Base-by-base conservation (phyloP, 2,329 filamentous ascomycete species). In the Camillea tinctor region DNA sequence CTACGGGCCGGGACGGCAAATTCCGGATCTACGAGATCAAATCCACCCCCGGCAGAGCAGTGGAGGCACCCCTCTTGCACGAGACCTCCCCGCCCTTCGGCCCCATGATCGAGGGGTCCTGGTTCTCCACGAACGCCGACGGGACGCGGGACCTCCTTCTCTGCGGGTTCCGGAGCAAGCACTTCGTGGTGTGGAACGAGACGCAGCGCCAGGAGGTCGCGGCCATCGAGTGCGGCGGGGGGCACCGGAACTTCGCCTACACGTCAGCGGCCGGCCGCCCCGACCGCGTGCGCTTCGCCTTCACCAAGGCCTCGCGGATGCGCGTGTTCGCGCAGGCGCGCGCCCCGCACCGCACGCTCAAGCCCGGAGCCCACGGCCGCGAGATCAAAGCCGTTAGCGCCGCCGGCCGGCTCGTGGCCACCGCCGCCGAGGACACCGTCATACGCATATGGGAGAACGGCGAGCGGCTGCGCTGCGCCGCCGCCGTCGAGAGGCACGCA, bases 181-280 rank as follows among this genome's bases (percentile, higher is more conserved):
- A 86, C 52, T 96, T 98, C 70, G 80, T 96, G 13, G 83, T 94
- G 9, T 95, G 91, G 85, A 91, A 97, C 72, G 87, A 91, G 71
- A 87, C 85, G 0, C 79, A 79, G 1, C 87, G 91, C 60, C 83
- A 86, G 58, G 89, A 94, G 68, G 74, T 94, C 17, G 84, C 89
- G 57, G 82, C 80, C 0, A 81, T 96, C 26, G 88, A 93, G 54
- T 97, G 94, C 71, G 94, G 93, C 58, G 94, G 94, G 36, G 88
- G 88, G 0, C 92, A 97, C 71, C 85, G 94, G 57, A 88, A 84
- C 30, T 97, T 92, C 81, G 83, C 85, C 64, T 74, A 75, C 58
- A 66, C 72, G 60, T 63, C 71, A 22, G 58, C 67, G 21, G n/a
- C 11, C 11, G 60, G 56, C 65, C 62, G 79, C 17, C 62, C 69